Conservation (phyloP, 768 basidiomycete species). For the Pisolithus albus region DNA sequence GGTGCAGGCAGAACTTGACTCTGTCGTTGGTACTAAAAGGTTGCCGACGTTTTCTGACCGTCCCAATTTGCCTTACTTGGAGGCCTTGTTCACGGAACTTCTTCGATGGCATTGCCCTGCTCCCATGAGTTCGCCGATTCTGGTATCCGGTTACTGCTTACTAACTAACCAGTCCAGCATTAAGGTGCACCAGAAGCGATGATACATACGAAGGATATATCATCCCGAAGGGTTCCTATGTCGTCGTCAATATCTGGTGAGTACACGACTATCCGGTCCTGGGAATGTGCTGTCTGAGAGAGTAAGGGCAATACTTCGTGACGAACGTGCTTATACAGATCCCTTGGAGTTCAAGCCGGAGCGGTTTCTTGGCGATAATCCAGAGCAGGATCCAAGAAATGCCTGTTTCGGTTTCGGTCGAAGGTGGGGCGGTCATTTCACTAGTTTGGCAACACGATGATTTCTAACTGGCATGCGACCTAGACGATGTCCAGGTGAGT, state of each 20-base stretch:
- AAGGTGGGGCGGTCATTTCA: constrained; percentile 9
- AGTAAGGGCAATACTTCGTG: constrained; percentile 34
- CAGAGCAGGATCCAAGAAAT: constrained; percentile 13
- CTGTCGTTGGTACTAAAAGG: constrained; percentile 15
- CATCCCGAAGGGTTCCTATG: constrained; percentile 13
- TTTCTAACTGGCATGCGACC: too few species aligned
- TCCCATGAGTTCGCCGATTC: constrained; percentile 7
- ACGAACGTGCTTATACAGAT: constrained; percentile 32
- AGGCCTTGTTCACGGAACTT: constrained; percentile 19
- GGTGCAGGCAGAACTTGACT: constrained; percentile 22
- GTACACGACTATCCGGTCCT: neutral
- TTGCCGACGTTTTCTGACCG: constrained; percentile 22
- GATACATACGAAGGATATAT: constrained; percentile 16
- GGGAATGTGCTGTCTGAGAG: too few species aligned
- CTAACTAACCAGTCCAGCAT: neutral
- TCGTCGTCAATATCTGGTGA: constrained; percentile 16
- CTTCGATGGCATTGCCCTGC: constrained; percentile 15
- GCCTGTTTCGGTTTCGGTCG: constrained; percentile 25
- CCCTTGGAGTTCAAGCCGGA: too few species aligned
- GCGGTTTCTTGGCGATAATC: constrained; percentile 20
- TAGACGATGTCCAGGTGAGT: constrained; percentile 18
- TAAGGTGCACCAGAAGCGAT: constrained; percentile 5
- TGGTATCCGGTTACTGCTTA: neutral
- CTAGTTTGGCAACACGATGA: too few species aligned
- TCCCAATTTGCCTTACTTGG: constrained; percentile 21